Conservation (phyloP, 371 early-diverging fungal species). For the Agmasoma carcini region DNA sequence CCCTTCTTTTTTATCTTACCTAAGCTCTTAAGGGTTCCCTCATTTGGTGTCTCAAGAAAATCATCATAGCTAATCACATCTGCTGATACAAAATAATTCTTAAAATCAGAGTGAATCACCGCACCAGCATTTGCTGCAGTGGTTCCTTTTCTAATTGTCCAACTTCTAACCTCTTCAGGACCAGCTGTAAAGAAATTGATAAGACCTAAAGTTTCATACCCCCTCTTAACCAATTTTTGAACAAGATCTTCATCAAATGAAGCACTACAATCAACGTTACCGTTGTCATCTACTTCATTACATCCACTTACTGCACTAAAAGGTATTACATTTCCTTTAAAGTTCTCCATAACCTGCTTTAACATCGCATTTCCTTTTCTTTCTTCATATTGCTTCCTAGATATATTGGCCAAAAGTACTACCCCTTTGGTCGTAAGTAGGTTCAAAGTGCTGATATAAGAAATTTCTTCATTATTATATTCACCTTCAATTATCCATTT, state of each 20-base stretch:
- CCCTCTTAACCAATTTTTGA: slow-evolving; percentile 68
- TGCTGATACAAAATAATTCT: slow-evolving; percentile 80
- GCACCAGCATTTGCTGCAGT: slow-evolving; percentile 89
- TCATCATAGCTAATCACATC: slow-evolving; percentile 78
- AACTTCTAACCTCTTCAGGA: slow-evolving; percentile 59
- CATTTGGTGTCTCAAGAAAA: slow-evolving; percentile 63
- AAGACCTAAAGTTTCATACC: slow-evolving; percentile 71
- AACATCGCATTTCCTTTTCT: slow-evolving; percentile 64
- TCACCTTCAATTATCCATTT: slow-evolving; percentile 71
- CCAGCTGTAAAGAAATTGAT: slow-evolving; percentile 92
- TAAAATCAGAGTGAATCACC: slow-evolving; percentile 83
- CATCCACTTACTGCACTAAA: slow-evolving; percentile 23
- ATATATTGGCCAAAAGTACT: slow-evolving; percentile 81
- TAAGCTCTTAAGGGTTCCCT: slow-evolving; percentile 71
- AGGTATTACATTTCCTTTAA: slow-evolving; percentile 36
- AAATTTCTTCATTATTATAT: slow-evolving; percentile 61
- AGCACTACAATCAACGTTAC: not conserved
- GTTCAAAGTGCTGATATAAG: slow-evolving; percentile 69
- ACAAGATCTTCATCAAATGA: slow-evolving; percentile 55
- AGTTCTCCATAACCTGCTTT: slow-evolving; percentile 38
- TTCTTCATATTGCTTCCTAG: slow-evolving; percentile 66
- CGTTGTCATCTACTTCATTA: slow-evolving; percentile 55
- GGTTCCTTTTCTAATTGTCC: slow-evolving; percentile 60
- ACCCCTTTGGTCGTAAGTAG: slow-evolving; percentile 90
- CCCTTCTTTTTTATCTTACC: slow-evolving; percentile 86